Evolutionary conservation across 192 early-diverging fungal genomes (phyloP).

Genomic region (Endogone sp.): DNA sequence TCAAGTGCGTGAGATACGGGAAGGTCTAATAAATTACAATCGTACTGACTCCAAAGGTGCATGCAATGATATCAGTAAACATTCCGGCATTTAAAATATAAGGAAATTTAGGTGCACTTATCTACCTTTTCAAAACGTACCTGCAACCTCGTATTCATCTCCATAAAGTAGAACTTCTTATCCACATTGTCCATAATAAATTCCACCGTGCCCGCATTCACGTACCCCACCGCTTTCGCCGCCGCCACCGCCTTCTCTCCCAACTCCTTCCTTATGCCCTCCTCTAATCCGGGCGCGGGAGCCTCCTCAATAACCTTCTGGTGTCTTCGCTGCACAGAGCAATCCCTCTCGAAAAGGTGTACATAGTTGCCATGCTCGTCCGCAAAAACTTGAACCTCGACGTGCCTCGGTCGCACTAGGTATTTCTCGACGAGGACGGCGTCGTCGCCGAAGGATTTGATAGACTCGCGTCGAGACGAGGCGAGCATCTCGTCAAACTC

Average conservation of each 20-base stretch:
- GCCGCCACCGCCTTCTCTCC: conserved; percentile 90
- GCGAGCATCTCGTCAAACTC: conserved; percentile 89
- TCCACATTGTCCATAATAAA: conserved; percentile 85
- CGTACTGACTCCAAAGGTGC: too few species aligned
- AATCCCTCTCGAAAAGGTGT: conserved; percentile 95
- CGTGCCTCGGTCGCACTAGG: conserved; percentile 80
- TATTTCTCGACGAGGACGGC: conserved; percentile 92
- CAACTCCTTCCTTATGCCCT: conserved; percentile 65
- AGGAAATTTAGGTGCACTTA: too few species aligned
- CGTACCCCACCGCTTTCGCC: conserved; percentile 90
- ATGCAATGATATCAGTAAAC: too few species aligned
- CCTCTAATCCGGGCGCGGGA: conserved; percentile 78
- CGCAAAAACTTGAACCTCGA: conserved; percentile 96
- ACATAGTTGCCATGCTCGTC: conserved; percentile 85
- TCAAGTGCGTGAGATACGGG: too few species aligned
- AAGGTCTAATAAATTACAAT: too few species aligned
- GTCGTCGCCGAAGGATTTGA: conserved; percentile 53
- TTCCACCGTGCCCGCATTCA: conserved; percentile 95
- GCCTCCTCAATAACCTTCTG: conserved; percentile 98
- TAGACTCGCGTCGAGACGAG: conserved; percentile 78
- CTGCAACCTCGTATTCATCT: conserved; percentile 94
- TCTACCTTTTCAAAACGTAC: conserved; percentile 7
- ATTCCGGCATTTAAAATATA: too few species aligned
- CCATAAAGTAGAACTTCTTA: conserved; percentile 94
- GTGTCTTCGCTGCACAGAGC: conserved; percentile 90